phyloP scores from a whole-genome alignment of 192 early-diverging fungal species.

The Mortierella claussenii region DNA sequence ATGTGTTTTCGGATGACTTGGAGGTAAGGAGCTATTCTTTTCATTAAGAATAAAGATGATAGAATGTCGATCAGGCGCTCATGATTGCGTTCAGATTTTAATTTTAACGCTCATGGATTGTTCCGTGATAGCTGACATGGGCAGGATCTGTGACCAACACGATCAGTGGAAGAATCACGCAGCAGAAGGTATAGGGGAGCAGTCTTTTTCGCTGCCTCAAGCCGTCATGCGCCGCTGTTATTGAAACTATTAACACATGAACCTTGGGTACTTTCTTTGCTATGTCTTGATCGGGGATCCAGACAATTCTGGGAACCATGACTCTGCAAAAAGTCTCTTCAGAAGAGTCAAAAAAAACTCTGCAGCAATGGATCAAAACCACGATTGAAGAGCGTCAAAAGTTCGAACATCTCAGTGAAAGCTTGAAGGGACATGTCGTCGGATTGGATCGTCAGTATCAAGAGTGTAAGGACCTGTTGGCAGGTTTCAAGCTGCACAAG shows the following conservation, averaged over 20 bases:
- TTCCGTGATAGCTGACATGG: slow-evolving; percentile 31
- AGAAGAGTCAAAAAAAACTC: slow-evolving; percentile 23
- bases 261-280: no score
- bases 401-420: slow-evolving; percentile 19
- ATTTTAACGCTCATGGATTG: no score
- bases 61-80: neutral
- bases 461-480: slow-evolving; percentile 20
- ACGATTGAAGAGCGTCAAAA: slow-evolving; percentile 38
- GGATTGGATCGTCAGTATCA: slow-evolving; percentile 17
- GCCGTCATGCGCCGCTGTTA: no score
- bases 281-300: no score
- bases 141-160: slow-evolving; percentile 32
- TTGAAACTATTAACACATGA: no score
- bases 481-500: slow-evolving; percentile 18
- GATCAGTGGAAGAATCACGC: slow-evolving; percentile 7
- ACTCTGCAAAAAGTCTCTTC: slow-evolving; percentile 8
- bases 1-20: neutral
- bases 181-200: no score
- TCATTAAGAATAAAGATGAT: neutral
- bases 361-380: slow-evolving; percentile 32
- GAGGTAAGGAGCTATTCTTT: slow-evolving; percentile 19
- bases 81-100: no score
- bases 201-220: no score
- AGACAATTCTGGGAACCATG: slow-evolving; percentile 44
- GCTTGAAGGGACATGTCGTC: slow-evolving; percentile 9